Percentiles rank a stretch among this genome's conserved stretches.
Conservation (phyloP, 1,284 basidiomycete genomes). For the Athelia sp. region DNA sequence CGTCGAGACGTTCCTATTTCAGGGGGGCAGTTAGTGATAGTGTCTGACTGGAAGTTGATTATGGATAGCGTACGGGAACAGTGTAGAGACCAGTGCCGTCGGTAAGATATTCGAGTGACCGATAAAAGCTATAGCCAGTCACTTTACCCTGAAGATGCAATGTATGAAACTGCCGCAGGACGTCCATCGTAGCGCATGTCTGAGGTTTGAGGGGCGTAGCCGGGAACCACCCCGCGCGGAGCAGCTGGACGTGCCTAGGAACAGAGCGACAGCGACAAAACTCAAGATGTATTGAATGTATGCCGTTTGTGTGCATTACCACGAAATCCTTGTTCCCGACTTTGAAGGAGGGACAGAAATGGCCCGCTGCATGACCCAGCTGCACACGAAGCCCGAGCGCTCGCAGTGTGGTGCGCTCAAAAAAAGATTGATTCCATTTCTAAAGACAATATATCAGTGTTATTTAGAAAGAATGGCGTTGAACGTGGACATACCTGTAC, state of each 20-base stretch:
- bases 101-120: background rate
- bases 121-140: background rate
- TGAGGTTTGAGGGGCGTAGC: constrained; percentile 1
- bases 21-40: too few species aligned
- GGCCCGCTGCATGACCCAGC: too few species aligned
- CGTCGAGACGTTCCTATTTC: too few species aligned
- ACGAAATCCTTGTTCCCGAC: background rate
- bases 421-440: too few species aligned
- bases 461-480: too few species aligned
- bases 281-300: background rate
- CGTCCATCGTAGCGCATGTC: background rate
- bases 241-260: constrained; percentile 10
- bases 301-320: background rate
- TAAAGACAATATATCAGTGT: too few species aligned
- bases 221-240: constrained; percentile 15
- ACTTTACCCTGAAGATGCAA: constrained; percentile 1
- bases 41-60: too few species aligned
- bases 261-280: constrained; percentile 1
- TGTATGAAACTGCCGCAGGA: background rate
- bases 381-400: too few species aligned
- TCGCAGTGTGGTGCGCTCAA: too few species aligned
- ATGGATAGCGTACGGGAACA: constrained; percentile 1
- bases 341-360: background rate
- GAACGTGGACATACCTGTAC: too few species aligned
- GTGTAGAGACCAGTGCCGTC: background rate